These are phyloP conservation scores for Neopestalotiopsis rosae DNA, from an alignment of 2,329 filamentous ascomycete species.

Conservation along the genomic window DNA sequence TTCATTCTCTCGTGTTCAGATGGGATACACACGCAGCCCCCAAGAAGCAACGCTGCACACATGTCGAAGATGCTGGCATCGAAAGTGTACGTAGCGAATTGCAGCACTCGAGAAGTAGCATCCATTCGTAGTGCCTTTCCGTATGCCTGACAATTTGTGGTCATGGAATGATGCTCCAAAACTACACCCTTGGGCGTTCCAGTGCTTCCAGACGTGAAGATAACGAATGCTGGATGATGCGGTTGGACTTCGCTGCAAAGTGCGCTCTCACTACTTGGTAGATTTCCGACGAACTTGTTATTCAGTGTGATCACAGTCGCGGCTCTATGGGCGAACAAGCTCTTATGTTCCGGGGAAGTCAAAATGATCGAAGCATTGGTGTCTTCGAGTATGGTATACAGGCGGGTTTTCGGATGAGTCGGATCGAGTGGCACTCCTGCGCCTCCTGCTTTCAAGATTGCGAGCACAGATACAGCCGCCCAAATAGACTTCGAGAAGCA, in stretches of 20 bases:
- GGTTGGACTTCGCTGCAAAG: conserved; percentile 15
- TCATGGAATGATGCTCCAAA: conserved; percentile 21
- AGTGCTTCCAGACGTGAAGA: conserved; percentile 28
- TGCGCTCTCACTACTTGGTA: conserved; percentile 9
- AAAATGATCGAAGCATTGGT: conserved; percentile 23
- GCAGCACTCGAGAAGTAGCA: conserved; percentile 29
- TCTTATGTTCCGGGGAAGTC: conserved; percentile 18
- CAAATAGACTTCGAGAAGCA: conserved; percentile 42
- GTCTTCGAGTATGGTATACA: conserved; percentile 25
- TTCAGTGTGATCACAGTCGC: conserved; percentile 18
- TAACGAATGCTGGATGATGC: conserved; percentile 24
- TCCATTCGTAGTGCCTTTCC: conserved; percentile 24
- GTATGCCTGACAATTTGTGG: conserved; percentile 16
- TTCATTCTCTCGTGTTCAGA: conserved; percentile 45
- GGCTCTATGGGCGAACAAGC: conserved; percentile 22
- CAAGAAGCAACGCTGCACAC: conserved; percentile 42
- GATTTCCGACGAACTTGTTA: conserved; percentile 3
- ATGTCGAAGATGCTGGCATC: conserved; percentile 47
- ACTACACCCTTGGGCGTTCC: conserved; percentile 28
- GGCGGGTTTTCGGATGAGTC: conserved; percentile 36
- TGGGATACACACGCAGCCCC: conserved; percentile 47
- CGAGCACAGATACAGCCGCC: conserved; percentile 42
- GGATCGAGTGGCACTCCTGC: conserved; percentile 45
- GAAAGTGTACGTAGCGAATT: conserved; percentile 44
- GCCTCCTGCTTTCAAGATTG: conserved; percentile 39